Base-by-base conservation (phyloP, 1,284 basidiomycete genomes). In the Pascua guehoae region DNA sequence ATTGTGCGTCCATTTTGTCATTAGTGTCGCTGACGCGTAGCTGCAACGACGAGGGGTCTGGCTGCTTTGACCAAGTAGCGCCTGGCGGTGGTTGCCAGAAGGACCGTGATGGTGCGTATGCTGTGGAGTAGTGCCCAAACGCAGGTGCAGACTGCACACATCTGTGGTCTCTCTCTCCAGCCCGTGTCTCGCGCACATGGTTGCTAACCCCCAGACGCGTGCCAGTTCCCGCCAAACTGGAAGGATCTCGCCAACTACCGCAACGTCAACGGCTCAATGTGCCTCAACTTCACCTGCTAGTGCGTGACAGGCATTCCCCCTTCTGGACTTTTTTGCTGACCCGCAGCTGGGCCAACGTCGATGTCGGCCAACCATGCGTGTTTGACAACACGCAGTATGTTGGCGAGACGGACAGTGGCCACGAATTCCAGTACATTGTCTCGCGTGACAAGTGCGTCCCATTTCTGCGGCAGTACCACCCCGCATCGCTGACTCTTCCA, bases 21-120 rank as follows among this genome's bases (percentile, higher is more conserved):
- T 16, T 46, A 9, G 9, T 14, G 9, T 14, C 38, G 5, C 53
- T 54, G 41, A 54, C 54, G 3, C 18, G n/a, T 32, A 91, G 90
- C 76, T 94, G 91, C 75, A 91, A 90, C 1, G 90, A 94, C 68
- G 90, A 92, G 74, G 84, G 84, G 61, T 85, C 86, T 66, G 78
- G 75, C 2, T 94, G 91, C 77, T 82, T 86, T 68, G 64, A 76
- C 12, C 67, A 87, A 44, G 77, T 88, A 7, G 51, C 81, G 0
- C 83, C 89, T 0, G 86, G 82, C 36, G 85, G 83, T 60, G 68
- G 81, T 12, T 94, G 91, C 76, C 89, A 93, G 75, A 83, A 93
- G 57, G 88, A 92, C 73, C 85, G 91, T 53, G 91, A 94, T 74
- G 89, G 90, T 89, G 62, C 61, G 81, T 67, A 12, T n/a, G 14